Base-by-base conservation (phyloP, 805 yeast species). In the Hanseniaspora mollemarum region DNA sequence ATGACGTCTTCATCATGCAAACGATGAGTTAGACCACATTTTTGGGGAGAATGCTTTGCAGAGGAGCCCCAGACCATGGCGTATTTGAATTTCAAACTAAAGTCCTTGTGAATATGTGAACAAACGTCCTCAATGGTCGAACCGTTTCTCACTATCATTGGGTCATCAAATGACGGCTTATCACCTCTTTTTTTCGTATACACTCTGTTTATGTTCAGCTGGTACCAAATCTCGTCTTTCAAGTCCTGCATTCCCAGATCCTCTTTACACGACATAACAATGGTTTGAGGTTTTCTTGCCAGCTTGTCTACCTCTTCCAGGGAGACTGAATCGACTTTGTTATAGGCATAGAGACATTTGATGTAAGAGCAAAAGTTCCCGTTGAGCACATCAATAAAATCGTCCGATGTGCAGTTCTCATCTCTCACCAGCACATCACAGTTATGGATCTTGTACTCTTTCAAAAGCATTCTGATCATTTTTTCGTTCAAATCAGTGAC, bases 51-150 rank as follows among this genome's bases (percentile, higher is more conserved):
- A 62, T 87, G 95, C 64, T 92, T 92, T 6, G 96, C 83, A 43
- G 94, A 81, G 1, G 88, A 79, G 0, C 98, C 98, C 96, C 97
- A 90, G 5, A 90, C 96, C 60, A 87, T 67, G 0, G 97, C 97
- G 63, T 88, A 87, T 64, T 87, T 86, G 72, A 92, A 90, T 60
- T 83, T 86, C 56, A 83, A 80, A 61, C 87, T 88, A 73, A 90
- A 83, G 60, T 88, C 96, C 58, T 94, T 76, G 64, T 90, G 97
- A 55, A 90, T 82, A 12, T 92, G 75, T 62, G 90, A 88, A 70
- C 98, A 90, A 26, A 90, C 86, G 57, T 81, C 87, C 56, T 82
- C 90, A 49, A 90, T 77, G 1, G 92, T 73, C 6, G 94, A 81
- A 50, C 80, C 75, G 51, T 72, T 74, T 58, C 97, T 74, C 13